These are phyloP conservation scores for Pseudovirgaria hyperparasitica DNA, from an alignment of 2,329 filamentous ascomycete genomes.

Conservation along the genomic window DNA sequence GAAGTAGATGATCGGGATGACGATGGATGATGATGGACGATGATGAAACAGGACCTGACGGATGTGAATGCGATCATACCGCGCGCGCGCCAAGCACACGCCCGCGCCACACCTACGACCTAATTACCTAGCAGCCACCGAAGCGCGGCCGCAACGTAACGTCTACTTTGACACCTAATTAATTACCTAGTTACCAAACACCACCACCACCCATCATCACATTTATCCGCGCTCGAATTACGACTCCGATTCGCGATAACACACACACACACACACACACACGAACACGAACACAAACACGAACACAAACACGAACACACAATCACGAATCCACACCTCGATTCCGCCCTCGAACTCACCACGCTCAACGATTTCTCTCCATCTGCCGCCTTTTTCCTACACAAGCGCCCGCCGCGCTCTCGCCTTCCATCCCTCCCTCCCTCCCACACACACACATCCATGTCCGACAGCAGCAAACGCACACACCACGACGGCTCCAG, in stretches of 20 bases:
- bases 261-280: slow-evolving; percentile 5
- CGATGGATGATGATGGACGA: too few species aligned
- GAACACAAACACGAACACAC: too few species aligned
- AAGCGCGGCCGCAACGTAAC: too few species aligned
- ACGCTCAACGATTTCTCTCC: slow-evolving; percentile 5
- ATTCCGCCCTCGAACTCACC: slow-evolving; percentile 4
- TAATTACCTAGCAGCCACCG: too few species aligned
- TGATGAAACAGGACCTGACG: too few species aligned
- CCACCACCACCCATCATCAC: slow-evolving; percentile 1
- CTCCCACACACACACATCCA: slow-evolving; percentile 9
- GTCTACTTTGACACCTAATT: too few species aligned
- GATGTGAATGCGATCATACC: too few species aligned
- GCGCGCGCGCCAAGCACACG: too few species aligned
- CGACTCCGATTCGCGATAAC: slow-evolving; percentile 3
- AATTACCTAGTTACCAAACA: neutral
- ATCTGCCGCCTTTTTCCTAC: slow-evolving; percentile 5
- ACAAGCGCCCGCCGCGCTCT: slow-evolving; percentile 2
- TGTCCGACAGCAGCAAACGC: slow-evolving; percentile 36
- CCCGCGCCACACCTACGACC: too few species aligned
- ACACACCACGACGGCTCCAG: slow-evolving; percentile 67
- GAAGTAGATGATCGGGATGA: too few species aligned
- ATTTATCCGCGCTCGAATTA: neutral
- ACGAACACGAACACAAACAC: too few species aligned
- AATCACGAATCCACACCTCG: too few species aligned
- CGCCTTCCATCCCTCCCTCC: slow-evolving; percentile 3